Evolutionary conservation across 2,329 filamentous ascomycete genomes (phyloP).

Genomic region (Metarhizium rileyi): DNA sequence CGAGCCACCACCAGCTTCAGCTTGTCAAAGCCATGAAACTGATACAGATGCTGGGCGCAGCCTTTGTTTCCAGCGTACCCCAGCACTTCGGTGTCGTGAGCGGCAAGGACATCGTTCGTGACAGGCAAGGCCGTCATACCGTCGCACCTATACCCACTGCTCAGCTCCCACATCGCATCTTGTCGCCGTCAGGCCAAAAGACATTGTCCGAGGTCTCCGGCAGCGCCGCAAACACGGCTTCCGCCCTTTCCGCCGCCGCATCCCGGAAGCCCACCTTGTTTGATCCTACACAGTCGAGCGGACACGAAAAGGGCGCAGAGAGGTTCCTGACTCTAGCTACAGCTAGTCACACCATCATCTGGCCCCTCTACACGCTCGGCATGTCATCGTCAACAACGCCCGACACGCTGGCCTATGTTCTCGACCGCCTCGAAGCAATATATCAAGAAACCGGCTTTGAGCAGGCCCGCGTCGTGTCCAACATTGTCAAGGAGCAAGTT

Average conservation of each 20-base stretch:
- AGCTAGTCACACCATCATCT: constrained; percentile 38
- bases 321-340: constrained; percentile 40
- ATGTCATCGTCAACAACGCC: constrained; percentile 34
- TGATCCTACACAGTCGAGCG: constrained; percentile 27
- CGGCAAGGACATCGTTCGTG: constrained; percentile 24
- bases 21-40: constrained; percentile 27
- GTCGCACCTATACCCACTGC: constrained; percentile 18
- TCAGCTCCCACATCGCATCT: constrained; percentile 20
- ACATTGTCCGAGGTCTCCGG: background rate
- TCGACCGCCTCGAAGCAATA: constrained; percentile 34
- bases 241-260: constrained; percentile 3
- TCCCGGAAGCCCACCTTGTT: constrained; percentile 27
- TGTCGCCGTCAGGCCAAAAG: constrained; percentile 14
- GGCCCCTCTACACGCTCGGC: constrained; percentile 40
- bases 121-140: constrained; percentile 9
- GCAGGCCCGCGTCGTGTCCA: constrained; percentile 34
- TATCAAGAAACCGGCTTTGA: constrained; percentile 35
- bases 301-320: constrained; percentile 26
- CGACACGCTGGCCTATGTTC: constrained; percentile 32
- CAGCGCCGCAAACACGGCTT: constrained; percentile 3
- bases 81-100: constrained; percentile 40
- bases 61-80: constrained; percentile 36
- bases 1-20: constrained; percentile 23
- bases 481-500: constrained; percentile 29
- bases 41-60: constrained; percentile 29